Conservation (phyloP, 2,329 filamentous ascomycete species). For the Hymenotorrendiella dingleyae region DNA sequence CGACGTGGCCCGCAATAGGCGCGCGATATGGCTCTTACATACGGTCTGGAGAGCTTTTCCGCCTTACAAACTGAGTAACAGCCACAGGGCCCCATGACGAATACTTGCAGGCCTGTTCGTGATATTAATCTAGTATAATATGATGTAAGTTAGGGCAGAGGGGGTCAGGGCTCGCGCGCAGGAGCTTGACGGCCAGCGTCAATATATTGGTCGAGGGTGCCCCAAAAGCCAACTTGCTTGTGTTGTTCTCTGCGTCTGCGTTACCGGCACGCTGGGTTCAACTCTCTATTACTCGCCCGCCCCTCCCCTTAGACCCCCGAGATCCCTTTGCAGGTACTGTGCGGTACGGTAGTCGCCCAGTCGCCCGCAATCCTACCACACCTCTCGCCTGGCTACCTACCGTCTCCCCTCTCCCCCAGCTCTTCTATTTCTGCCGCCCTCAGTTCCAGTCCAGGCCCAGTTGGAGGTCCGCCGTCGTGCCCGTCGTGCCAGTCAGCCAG, state of each 20-base stretch:
- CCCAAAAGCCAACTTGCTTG: conserved; percentile 25
- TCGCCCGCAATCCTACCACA: too few species aligned
- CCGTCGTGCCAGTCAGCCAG: too few species aligned
- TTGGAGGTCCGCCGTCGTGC: too few species aligned
- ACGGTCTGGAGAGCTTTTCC: not conserved
- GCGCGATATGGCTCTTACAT: conserved; percentile 21
- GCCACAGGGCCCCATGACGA: conserved; percentile 24
- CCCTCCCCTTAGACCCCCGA: not conserved
- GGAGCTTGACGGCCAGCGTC: too few species aligned
- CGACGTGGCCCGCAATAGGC: conserved; percentile 28
- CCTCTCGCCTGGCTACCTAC: too few species aligned
- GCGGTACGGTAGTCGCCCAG: too few species aligned
- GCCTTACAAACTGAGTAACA: too few species aligned
- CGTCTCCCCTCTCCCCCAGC: not conserved
- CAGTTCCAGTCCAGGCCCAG: too few species aligned
- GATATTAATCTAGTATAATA: too few species aligned
- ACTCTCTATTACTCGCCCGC: conserved; percentile 9
- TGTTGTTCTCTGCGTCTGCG: conserved; percentile 23
- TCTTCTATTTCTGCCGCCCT: conserved; percentile 2
- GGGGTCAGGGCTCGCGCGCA: too few species aligned
- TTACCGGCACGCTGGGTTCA: conserved; percentile 26
- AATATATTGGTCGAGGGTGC: conserved; percentile 29
- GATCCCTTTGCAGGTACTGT: too few species aligned
- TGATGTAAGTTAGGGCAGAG: too few species aligned
- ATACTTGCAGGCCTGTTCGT: conserved; percentile 8